Conservation (phyloP, 192 early-diverging fungal genomes). For the Coemansia sp. region DNA sequence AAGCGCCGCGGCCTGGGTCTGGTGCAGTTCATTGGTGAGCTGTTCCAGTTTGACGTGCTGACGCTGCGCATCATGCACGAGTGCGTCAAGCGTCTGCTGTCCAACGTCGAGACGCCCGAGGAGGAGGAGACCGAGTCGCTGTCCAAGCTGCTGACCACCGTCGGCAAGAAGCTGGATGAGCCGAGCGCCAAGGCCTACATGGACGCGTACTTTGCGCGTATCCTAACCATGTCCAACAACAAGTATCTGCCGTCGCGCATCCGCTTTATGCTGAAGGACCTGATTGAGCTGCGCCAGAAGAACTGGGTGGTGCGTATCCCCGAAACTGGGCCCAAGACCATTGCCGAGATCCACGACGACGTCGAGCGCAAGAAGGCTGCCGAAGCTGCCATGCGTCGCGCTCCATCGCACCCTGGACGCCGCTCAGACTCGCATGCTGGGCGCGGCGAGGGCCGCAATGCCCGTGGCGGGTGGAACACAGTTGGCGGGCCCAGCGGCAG, state of each 20-base stretch:
- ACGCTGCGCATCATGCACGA: slow-evolving; percentile 94
- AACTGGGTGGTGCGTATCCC: slow-evolving; percentile 73
- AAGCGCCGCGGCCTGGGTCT: slow-evolving; percentile 95
- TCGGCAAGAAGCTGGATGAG: slow-evolving; percentile 79
- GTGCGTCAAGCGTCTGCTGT: slow-evolving; percentile 82
- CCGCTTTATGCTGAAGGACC: slow-evolving; percentile 88
- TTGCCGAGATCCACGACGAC: slow-evolving; percentile 90
- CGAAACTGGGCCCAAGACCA: slow-evolving; percentile 78
- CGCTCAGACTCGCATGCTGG: slow-evolving; percentile 60
- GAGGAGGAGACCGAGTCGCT: slow-evolving; percentile 95
- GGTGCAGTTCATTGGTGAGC: slow-evolving; percentile 91
- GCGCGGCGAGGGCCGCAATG: slow-evolving; percentile 56
- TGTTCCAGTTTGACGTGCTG: slow-evolving; percentile 88
- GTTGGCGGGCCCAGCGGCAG: slow-evolving; percentile 76
- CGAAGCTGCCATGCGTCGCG: slow-evolving; percentile 65
- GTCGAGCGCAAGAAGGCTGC: slow-evolving; percentile 69
- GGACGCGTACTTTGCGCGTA: slow-evolving; percentile 84
- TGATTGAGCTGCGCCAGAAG: slow-evolving; percentile 76
- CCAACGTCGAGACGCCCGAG: slow-evolving; percentile 71
- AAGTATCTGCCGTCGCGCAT: slow-evolving; percentile 78
- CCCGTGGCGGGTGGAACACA: slow-evolving; percentile 43
- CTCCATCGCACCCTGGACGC: slow-evolving; percentile 62
- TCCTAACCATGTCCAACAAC: slow-evolving; percentile 72
- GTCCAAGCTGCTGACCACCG: slow-evolving; percentile 87
- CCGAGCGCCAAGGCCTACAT: slow-evolving; percentile 59